Base-by-base conservation (phyloP, 2,329 filamentous ascomycete species). In the Cyphellophora europaea region DNA sequence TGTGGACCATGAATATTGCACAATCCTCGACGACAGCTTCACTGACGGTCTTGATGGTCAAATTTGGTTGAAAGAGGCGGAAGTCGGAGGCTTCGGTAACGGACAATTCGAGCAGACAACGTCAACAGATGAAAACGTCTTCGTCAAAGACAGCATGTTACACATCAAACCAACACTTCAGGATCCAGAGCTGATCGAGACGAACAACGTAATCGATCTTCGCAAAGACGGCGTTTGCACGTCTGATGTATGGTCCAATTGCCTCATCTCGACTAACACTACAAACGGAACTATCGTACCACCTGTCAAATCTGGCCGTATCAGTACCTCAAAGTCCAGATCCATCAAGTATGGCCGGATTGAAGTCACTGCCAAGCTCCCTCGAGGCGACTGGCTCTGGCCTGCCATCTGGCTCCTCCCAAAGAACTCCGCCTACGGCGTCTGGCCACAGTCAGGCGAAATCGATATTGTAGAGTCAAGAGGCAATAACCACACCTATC, bases 361-460 rank as follows among this genome's bases (percentile, higher is more conserved):
- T 33, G 82, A 93, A 55, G 83, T 93, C 5, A 77, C 71, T 3
- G 85, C 85, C 19, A 80, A 79, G 58, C 62, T 91, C 15, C 83
- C 85, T 5, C 57, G 66, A 33, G 85, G 85, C 35, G 84, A 91
- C 61, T 93, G 85, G 85, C 69, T 93, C 6, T 91, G 85, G 85
- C 85, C 85, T 2, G 83, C 83, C 14, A 89, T 93, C 51, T 88
- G 83, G 82, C 82, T 93, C 81, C 67, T 93, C 65, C 85, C 85
- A 1, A 75, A 75, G 31, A 66, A 79, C 27, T 67, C 76, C 36
- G 77, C 65, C 1, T 93, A 93, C 53, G 85, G 85, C 1, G 51
- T 69, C 2, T 93, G 85, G 85, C 85, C 85, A 2, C 61, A 66
- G 6, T 87, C 82, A 6, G 85, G 85, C 27, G 84, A 91, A 58